Conservation (phyloP, 768 basidiomycete genomes). For the Mycena olivaceomarginata region DNA sequence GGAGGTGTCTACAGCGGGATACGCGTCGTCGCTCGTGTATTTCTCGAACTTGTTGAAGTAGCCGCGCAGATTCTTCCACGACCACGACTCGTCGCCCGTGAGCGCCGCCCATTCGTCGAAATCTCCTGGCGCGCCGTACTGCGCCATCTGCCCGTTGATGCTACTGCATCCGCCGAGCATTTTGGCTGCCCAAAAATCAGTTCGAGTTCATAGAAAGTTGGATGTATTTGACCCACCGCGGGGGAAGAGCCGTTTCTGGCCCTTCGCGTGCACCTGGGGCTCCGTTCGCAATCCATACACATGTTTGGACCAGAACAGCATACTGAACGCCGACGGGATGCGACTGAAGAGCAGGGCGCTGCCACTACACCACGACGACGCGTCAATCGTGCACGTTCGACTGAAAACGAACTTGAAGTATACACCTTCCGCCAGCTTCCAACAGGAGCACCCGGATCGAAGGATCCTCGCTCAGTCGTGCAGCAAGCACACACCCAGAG, state of each 20-base stretch:
- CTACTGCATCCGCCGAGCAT: slow-evolving; percentile 79
- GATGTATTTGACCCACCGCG: slow-evolving; percentile 65
- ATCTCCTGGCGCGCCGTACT: slow-evolving; percentile 82
- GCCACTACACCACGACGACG: slow-evolving; percentile 58
- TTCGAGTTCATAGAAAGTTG: neutral
- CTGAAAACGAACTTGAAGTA: neutral
- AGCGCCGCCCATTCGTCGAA: slow-evolving; percentile 81
- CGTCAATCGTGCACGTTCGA: neutral
- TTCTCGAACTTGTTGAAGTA: slow-evolving; percentile 84
- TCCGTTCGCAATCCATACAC: slow-evolving; percentile 76
- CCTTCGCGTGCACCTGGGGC: slow-evolving; percentile 70
- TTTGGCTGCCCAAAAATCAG: slow-evolving; percentile 64
- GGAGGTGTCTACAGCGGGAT: slow-evolving; percentile 70
- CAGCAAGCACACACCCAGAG: slow-evolving; percentile 77
- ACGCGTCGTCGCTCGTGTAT: slow-evolving; percentile 69
- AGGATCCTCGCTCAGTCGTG: slow-evolving; percentile 75
- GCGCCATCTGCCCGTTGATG: slow-evolving; percentile 81
- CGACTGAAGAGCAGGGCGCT: slow-evolving; percentile 61
- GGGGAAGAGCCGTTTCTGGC: slow-evolving; percentile 75
- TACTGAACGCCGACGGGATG: slow-evolving; percentile 64
- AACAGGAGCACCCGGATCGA: slow-evolving; percentile 73
- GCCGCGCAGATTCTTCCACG: slow-evolving; percentile 71
- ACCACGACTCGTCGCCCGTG: slow-evolving; percentile 76
- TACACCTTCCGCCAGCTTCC: slow-evolving; percentile 79
- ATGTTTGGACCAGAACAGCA: slow-evolving; percentile 67